These are phyloP conservation scores for Penicillium maclennaniae DNA, from an alignment of 495 filamentous ascomycete species.

Conservation along the genomic window DNA sequence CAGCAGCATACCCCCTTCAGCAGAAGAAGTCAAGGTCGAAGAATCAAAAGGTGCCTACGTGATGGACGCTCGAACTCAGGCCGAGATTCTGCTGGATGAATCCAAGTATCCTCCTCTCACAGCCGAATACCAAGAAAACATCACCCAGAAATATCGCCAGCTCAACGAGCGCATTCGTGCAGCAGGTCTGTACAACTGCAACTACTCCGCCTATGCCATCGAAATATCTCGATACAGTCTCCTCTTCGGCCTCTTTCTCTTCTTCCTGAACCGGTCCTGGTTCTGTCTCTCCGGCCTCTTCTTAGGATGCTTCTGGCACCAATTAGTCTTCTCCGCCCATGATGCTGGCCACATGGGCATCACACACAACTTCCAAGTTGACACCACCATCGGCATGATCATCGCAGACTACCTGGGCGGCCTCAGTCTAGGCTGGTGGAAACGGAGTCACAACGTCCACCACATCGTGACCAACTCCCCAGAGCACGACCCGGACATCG, in stretches of 20 bases:
- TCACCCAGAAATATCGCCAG: slow-evolving; percentile 74
- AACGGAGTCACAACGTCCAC: slow-evolving; percentile 94
- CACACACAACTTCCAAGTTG: slow-evolving; percentile 78
- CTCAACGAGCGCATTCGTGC: slow-evolving; percentile 66
- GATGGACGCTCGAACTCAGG: slow-evolving; percentile 70
- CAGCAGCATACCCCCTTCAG: slow-evolving; percentile 31
- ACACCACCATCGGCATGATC: slow-evolving; percentile 82
- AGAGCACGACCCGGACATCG: slow-evolving; percentile 96
- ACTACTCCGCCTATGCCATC: slow-evolving; percentile 75
- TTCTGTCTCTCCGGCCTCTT: slow-evolving; percentile 71
- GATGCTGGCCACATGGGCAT: slow-evolving; percentile 98
- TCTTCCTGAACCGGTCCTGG: slow-evolving; percentile 67
- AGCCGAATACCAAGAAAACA: slow-evolving; percentile 63
- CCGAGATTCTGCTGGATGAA: slow-evolving; percentile 72
- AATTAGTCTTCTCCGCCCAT: slow-evolving; percentile 91
- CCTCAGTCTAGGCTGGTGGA: slow-evolving; percentile 93
- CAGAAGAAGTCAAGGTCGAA: slow-evolving; percentile 14
- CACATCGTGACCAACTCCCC: slow-evolving; percentile 98
- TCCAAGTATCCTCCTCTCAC: slow-evolving; percentile 82
- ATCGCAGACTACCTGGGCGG: slow-evolving; percentile 90
- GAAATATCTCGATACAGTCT: slow-evolving; percentile 70
- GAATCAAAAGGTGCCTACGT: slow-evolving; percentile 50
- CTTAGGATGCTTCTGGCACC: slow-evolving; percentile 89
- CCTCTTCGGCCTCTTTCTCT: slow-evolving; percentile 58
- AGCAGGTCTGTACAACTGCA: slow-evolving; percentile 80